Base-by-base conservation (phyloP, 176 grass and related monocot species). In the Phoenix roebelenii region DNA sequence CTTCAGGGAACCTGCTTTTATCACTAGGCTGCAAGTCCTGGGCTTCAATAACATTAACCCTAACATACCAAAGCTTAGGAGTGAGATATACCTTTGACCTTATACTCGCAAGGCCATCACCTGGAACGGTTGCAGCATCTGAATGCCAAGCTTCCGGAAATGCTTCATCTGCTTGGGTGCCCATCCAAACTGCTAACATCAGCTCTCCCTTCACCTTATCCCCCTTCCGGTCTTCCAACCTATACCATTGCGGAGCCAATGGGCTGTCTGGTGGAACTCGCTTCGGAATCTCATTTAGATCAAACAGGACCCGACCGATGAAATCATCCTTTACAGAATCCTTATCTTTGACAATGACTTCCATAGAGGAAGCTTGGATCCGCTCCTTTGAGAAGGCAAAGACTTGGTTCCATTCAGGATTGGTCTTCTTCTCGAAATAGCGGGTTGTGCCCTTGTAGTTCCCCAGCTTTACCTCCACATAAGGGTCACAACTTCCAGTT, bases 181-280 rank as follows among this genome's bases (percentile, higher is more conserved):
- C 84, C 84, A 86, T 86, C 84, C 84, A 86, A 78, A 86, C 84
- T 78, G 84, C 84, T 61, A 86, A n/a, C 84, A 86, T 86, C 65
- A 86, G 63, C 74, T 86, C 84, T 23, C 84, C 78, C 71, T 86
- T 86, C 22, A 57, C 74, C 51, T 86, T 86, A 48, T 82, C 78
- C 4, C 84, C 84, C 19, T 86, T 62, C 3, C 70, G 70, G 16
- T 82, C 84, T 63, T 82, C 84, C 74, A 86, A 72, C 3, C 84
- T 55, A 59, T 86, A 86, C 84, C 84, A 86, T 16, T 86, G 84
- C 18, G 84, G 78, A 74, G 84, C 84, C 84, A 86, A 63, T 55
- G 84, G 84, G 5, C 84, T 86, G 22, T 86, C 84, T 18, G 84
- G 84, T 30, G 84, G 74, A 54, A 86, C 84, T 62, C 84, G 61